phyloP scores from a whole-genome alignment of 2,329 filamentous ascomycete species.

The Aphanocladium album region DNA sequence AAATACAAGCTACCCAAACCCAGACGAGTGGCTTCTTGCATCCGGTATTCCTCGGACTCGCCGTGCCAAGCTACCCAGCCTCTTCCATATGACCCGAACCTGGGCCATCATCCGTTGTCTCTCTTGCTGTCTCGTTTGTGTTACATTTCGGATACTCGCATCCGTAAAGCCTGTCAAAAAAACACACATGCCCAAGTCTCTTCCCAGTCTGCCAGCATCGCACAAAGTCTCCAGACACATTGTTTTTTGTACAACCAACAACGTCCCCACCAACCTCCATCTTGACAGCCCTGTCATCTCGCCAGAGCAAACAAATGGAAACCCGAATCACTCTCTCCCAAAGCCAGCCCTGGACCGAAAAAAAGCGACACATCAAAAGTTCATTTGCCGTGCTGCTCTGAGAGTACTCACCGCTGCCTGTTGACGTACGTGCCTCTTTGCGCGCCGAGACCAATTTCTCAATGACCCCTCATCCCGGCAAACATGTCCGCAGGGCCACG shows the following conservation, averaged over 20 bases:
- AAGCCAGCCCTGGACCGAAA: not conserved
- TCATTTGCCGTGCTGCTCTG: not conserved
- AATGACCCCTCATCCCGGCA: not conserved
- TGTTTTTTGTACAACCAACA: not conserved
- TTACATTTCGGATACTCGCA: not conserved
- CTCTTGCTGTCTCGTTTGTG: not conserved
- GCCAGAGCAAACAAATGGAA: too few species aligned
- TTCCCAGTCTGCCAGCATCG: not conserved
- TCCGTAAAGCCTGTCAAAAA: not conserved
- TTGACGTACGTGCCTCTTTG: not conserved
- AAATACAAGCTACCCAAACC: not conserved
- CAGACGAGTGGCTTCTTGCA: not conserved
- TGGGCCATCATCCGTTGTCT: not conserved
- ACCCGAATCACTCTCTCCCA: not conserved
- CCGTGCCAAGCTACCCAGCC: too few species aligned
- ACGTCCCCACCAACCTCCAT: not conserved
- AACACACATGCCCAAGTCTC: not conserved
- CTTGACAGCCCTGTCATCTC: not conserved
- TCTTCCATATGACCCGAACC: not conserved
- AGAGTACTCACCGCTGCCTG: not conserved
- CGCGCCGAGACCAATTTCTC: too few species aligned
- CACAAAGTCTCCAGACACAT: not conserved
- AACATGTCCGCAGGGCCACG: not conserved
- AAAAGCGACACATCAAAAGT: slow-evolving; percentile 1
- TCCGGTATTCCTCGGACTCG: not conserved